Evolutionary conservation across 352 stramenopile genomes (phyloP).

Genomic region (Thraustochytrium striatum): DNA sequence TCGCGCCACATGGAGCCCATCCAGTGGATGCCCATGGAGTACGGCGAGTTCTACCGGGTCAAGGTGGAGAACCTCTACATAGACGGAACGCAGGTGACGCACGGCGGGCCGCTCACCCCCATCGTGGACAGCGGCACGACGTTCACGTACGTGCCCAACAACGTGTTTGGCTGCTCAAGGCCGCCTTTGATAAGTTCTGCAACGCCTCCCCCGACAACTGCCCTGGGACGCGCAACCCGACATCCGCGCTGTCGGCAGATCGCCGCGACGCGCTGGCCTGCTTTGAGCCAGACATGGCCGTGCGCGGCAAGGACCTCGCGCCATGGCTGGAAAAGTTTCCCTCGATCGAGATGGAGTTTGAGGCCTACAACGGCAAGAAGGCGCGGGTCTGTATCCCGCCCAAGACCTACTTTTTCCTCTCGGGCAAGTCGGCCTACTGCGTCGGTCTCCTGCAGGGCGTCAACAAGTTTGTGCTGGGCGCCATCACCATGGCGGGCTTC

Average conservation of each 20-base stretch:
- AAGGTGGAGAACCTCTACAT: neutral
- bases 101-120: neutral
- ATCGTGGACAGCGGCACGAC: slow-evolving; percentile 46
- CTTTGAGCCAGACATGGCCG: slow-evolving; percentile 15
- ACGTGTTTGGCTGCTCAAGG: neutral
- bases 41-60: slow-evolving; percentile 23
- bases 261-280: slow-evolving; percentile 5
- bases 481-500: slow-evolving; percentile 42
- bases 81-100: neutral
- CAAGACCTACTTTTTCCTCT: slow-evolving; percentile 33
- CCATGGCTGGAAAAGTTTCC: slow-evolving; percentile 41
- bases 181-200: neutral
- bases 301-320: slow-evolving; percentile 12
- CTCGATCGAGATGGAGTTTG: slow-evolving; percentile 39
- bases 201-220: neutral
- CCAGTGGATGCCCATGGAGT: slow-evolving; percentile 7
- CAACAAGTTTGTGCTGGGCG: slow-evolving; percentile 31
- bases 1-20: slow-evolving; percentile 34
- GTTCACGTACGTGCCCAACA: slow-evolving; percentile 29
- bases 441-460: neutral
- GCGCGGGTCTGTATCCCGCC: slow-evolving; percentile 36
- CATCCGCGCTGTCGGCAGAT: neutral
- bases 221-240: neutral
- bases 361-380: neutral
- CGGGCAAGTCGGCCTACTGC: slow-evolving; percentile 21